Evolutionary conservation across 2,329 filamentous ascomycete species (phyloP).

Genomic region (Curvularia sp.): DNA sequence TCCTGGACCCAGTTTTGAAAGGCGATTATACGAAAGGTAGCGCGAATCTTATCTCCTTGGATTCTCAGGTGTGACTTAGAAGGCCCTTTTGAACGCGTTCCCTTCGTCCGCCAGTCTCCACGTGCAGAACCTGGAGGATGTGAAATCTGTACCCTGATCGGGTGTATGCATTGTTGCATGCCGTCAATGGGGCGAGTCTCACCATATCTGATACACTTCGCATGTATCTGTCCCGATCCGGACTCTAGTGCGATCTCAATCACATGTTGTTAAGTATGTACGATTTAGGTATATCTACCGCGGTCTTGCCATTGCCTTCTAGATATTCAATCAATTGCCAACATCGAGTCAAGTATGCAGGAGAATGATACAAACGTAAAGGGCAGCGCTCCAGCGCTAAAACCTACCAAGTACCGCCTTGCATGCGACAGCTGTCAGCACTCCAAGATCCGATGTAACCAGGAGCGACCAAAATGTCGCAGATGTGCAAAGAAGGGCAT

Average conservation of each 20-base stretch:
- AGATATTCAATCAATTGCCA: not conserved
- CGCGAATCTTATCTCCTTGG: not conserved
- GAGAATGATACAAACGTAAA: conserved; percentile 8
- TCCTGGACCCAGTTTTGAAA: not conserved
- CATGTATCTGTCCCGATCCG: not conserved
- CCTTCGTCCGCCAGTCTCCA: not conserved
- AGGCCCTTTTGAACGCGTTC: conserved; percentile 6
- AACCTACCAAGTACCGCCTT: conserved; percentile 15
- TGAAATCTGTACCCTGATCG: not conserved
- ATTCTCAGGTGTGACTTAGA: conserved; percentile 1
- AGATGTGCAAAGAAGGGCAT: conserved; percentile 18
- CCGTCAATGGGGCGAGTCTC: not conserved
- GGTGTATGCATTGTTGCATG: not conserved
- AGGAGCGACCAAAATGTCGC: conserved; percentile 16
- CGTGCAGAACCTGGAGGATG: not conserved
- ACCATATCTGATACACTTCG: not conserved
- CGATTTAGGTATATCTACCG: conserved; percentile 8
- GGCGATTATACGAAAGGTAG: not conserved
- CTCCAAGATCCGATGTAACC: conserved; percentile 16
- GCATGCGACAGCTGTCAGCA: conserved; percentile 18
- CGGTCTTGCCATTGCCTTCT: not conserved
- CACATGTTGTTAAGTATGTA: not conserved
- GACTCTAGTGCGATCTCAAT: not conserved
- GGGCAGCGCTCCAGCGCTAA: conserved; percentile 1
- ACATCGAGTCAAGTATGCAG: conserved; percentile 3